Base-by-base conservation (phyloP, 73 alveolate species). In the Paraurostyla sp. region DNA sequence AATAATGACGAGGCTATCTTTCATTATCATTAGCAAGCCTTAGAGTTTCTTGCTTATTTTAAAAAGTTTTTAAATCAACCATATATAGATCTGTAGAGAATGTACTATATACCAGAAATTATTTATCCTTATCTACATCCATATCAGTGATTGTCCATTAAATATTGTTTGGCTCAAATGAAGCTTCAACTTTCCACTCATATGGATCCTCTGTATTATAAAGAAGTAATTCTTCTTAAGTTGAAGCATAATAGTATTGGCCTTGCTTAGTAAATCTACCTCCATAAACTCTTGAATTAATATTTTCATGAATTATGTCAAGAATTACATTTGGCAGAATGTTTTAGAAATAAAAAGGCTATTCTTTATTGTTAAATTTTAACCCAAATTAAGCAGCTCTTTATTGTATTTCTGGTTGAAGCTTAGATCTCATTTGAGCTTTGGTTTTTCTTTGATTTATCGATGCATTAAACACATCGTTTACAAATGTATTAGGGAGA, bases 211-310 rank as follows among this genome's bases (percentile, higher is more conserved):
- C 6, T 2, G 95, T 65, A 48, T 90, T 62, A 63, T 43, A 90
- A 0, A 90, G 22, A 1, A 88, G 81, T 38, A 90, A 46, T 36
- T 65, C 68, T 18, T 35, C 76, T n/a, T 87, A 73, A 51, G 85
- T 87, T 4, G 92, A 92, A 51, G 91, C 83, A 69, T 91, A 91
- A 49, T 85, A 91, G 13, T 85, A 65, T 49, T 91, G 84, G 30
- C 96, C 96, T 57, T 76, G 11, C 0, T 88, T 83, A 29, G 96
- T 91, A 58, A 91, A 91, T 48, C 92, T 71, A 20, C 96, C 96
- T 23, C 92, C 92, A 71, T 91, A 91, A 0, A 91, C 83, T 48
- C 91, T 40, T 9, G 83, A 4, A 20, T 23, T 43, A 15, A 65
- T 38, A 32, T 65, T 58, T 65, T 65, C 36, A 65, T 65, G 41